Percentiles rank a stretch among this genome's conserved stretches.
These are phyloP conservation scores for Moesziomyces sp. DNA, from an alignment of 1,284 basidiomycete species.

Conservation along the genomic window DNA sequence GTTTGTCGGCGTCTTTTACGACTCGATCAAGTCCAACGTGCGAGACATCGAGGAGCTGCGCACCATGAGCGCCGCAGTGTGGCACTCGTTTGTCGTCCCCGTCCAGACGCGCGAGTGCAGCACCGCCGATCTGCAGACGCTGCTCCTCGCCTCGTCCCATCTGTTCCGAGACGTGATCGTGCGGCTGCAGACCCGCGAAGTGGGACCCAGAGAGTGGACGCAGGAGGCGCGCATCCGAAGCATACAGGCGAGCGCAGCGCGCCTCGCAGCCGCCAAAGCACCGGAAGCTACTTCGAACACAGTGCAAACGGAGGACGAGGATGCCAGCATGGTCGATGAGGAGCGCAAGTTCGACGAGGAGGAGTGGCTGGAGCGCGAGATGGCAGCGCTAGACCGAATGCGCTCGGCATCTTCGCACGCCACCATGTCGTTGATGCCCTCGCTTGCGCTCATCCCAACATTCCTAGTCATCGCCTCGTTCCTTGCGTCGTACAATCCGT, in stretches of 20 bases:
- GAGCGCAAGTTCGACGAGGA: slow-evolving; percentile 47
- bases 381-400: slow-evolving; percentile 9
- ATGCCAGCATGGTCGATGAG: slow-evolving; percentile 33
- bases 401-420: slow-evolving; percentile 28
- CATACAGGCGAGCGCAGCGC: slow-evolving; percentile 33
- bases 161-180: slow-evolving; percentile 57
- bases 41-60: slow-evolving; percentile 57
- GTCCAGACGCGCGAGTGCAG: slow-evolving; percentile 44
- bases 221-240: slow-evolving; percentile 31
- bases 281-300: neutral
- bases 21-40: slow-evolving; percentile 49
- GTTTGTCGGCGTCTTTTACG: slow-evolving; percentile 56
- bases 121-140: slow-evolving; percentile 22
- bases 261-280: slow-evolving; percentile 19
- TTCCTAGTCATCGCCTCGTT: slow-evolving; percentile 84
- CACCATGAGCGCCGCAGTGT: slow-evolving; percentile 48
- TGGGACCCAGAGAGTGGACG: slow-evolving; percentile 57
- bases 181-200: slow-evolving; percentile 48
- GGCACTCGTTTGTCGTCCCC: slow-evolving; percentile 56
- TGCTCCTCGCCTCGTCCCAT: slow-evolving; percentile 37
- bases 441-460: slow-evolving; percentile 68
- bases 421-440: slow-evolving; percentile 27
- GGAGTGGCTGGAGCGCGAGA: slow-evolving; percentile 40
- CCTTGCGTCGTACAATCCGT: slow-evolving; percentile 86
- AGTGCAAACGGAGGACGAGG: neutral